A percentile compares a stretch with the other conserved stretches of the same genome.
Conservation (phyloP, 2,329 filamentous ascomycete genomes). For the Lachnellula willkommii region DNA sequence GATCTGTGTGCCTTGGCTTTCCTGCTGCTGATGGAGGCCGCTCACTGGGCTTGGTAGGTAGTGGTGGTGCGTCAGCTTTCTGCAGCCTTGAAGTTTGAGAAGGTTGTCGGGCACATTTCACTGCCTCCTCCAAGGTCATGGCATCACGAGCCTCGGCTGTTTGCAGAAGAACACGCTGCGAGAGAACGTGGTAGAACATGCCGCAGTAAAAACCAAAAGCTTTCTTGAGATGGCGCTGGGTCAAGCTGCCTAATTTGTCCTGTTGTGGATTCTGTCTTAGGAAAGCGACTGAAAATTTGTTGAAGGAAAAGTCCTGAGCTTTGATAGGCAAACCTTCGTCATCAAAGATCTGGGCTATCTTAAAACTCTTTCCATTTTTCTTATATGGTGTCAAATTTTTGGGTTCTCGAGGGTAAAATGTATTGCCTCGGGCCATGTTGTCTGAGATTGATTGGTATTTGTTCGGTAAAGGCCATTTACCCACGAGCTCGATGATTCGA, state of each 20-base stretch:
- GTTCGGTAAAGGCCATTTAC: not conserved
- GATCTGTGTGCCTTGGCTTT: not conserved
- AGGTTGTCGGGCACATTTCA: not conserved
- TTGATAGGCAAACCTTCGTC: constrained; percentile 7
- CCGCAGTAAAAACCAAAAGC: constrained; percentile 4
- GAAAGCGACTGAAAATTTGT: constrained; percentile 9
- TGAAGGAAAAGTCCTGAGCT: constrained; percentile 12
- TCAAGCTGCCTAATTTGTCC: not conserved
- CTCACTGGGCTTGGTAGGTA: not conserved
- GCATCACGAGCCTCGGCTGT: not conserved
- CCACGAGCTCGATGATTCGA: not conserved
- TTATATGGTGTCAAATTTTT: not conserved
- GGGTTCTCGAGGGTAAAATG: not conserved
- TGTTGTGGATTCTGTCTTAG: constrained; percentile 1
- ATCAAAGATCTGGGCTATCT: constrained; percentile 1
- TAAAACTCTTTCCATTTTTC: not conserved
- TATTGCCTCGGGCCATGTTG: not conserved
- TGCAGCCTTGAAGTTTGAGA: not conserved
- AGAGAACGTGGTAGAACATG: not conserved
- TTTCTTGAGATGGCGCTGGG: not conserved
- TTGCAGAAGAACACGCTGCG: not conserved
- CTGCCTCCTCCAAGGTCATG: not conserved
- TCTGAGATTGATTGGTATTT: not conserved
- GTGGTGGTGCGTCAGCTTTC: not conserved
- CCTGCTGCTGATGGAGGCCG: not conserved